A percentile compares a stretch with the other conserved stretches of the same genome.
These are phyloP conservation scores for Luffa acutangula DNA, from an alignment of 306 rosid species.

Conservation along the genomic window DNA sequence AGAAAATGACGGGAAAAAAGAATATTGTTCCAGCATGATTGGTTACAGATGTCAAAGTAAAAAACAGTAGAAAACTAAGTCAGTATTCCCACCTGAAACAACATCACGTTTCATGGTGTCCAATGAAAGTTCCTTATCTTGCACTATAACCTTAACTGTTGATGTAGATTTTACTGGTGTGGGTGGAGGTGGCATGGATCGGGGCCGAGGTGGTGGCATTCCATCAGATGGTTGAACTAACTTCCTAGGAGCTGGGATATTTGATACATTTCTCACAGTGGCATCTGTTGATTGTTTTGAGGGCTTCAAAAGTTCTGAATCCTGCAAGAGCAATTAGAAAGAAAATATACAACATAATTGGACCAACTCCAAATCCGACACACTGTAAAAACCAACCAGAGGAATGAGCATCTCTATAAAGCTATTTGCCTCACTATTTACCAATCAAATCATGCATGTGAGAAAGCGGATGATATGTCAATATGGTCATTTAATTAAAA, in stretches of 20 bases:
- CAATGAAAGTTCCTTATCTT: constrained; percentile 28
- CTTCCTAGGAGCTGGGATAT: constrained; percentile 82
- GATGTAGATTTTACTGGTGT: constrained; percentile 51
- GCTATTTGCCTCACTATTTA: neutral
- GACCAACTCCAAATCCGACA: neutral
- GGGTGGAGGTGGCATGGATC: constrained; percentile 51
- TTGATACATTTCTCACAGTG: constrained; percentile 52
- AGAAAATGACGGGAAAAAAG: neutral
- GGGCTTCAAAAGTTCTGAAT: constrained; percentile 24
- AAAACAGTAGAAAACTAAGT: neutral
- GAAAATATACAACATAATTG: constrained; percentile 26
- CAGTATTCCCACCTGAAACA: constrained; percentile 57
- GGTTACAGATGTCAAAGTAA: neutral
- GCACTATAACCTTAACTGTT: constrained; percentile 23
- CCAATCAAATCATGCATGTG: neutral
- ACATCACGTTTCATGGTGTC: constrained; percentile 29
- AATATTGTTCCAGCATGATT: neutral
- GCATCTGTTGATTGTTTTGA: constrained; percentile 24
- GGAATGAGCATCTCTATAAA: neutral
- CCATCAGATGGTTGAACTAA: constrained; percentile 35
- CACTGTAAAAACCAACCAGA: neutral
- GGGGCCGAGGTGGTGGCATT: constrained; percentile 43
- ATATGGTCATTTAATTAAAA: neutral
- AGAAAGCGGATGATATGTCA: neutral
- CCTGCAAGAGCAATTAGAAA: constrained; percentile 47